Evolutionary conservation across 1,139 yeast genomes (phyloP).

Genomic region (Suhomyces yuchorum): DNA sequence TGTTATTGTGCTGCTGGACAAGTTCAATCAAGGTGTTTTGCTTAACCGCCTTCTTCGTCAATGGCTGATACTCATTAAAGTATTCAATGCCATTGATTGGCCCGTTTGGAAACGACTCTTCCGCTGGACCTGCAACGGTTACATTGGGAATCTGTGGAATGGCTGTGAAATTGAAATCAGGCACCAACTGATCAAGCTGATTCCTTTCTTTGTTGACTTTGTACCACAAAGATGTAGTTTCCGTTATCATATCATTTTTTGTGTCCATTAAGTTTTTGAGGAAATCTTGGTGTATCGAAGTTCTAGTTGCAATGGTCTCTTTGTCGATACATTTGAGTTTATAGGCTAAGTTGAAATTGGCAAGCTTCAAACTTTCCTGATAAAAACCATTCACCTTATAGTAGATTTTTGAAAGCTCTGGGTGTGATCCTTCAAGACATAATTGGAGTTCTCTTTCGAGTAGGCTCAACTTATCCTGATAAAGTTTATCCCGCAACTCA

Average conservation of each 20-base stretch:
- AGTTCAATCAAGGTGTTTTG: conserved; percentile 47
- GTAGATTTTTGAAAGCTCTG: conserved; percentile 69
- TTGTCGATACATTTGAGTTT: conserved; percentile 73
- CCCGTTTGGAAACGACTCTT: conserved; percentile 11
- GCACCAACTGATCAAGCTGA: conserved; percentile 72
- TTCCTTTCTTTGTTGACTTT: conserved; percentile 88
- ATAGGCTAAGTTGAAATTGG: conserved; percentile 70
- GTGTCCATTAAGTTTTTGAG: conserved; percentile 68
- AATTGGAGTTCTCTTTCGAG: conserved; percentile 81
- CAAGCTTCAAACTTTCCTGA: conserved; percentile 67
- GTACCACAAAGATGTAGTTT: conserved; percentile 89
- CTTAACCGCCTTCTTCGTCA: conserved; percentile 39
- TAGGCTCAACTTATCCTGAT: conserved; percentile 71
- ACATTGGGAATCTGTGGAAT: conserved; percentile 34
- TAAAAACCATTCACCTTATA: conserved; percentile 71
- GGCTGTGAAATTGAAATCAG: conserved; percentile 43
- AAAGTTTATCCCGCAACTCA: conserved; percentile 72
- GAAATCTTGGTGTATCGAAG: conserved; percentile 83
- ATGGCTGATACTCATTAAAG: conserved; percentile 39
- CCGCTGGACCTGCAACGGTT: conserved; percentile 20
- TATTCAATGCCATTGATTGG: conserved; percentile 13
- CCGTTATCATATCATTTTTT: conserved; percentile 64
- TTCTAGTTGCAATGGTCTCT: conserved; percentile 79
- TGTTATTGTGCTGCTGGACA: conserved; percentile 55
- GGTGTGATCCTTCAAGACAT: conserved; percentile 90